Percentiles rank a stretch among this genome's conserved stretches.
phyloP scores from a whole-genome alignment of 192 early-diverging fungal genomes.

The Coemansia sp. region DNA sequence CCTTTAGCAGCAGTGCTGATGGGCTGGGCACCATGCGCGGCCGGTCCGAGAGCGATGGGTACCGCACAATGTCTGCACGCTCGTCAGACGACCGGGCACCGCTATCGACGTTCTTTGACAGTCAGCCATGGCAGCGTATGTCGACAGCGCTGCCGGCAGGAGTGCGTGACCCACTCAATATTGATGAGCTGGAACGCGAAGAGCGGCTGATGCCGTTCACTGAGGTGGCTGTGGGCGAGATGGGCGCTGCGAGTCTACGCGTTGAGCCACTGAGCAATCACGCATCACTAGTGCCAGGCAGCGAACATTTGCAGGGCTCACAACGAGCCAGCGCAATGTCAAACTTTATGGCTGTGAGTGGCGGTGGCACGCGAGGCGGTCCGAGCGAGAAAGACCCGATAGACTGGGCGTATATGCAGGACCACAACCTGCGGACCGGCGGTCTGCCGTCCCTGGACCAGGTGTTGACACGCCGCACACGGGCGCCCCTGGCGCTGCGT shows the following conservation, averaged over 20 bases:
- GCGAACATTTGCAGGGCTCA: not conserved
- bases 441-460: constrained; percentile 56
- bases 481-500: constrained; percentile 48
- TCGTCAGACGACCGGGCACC: constrained; percentile 45
- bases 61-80: constrained; percentile 24
- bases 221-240: constrained; percentile 36
- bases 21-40: constrained; percentile 14
- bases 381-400: constrained; percentile 21
- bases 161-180: constrained; percentile 53
- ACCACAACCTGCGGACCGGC: constrained; percentile 54
- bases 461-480: constrained; percentile 48
- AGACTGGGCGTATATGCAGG: constrained; percentile 56
- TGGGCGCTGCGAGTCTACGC: constrained; percentile 12
- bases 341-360: not conserved
- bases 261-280: constrained; percentile 2
- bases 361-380: not conserved
- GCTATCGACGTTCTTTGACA: constrained; percentile 43
- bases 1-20: constrained; percentile 7
- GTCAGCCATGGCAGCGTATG: constrained; percentile 45
- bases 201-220: constrained; percentile 52
- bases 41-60: constrained; percentile 42
- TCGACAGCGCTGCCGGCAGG: constrained; percentile 41
- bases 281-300: not conserved
- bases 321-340: constrained; percentile 8
- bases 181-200: constrained; percentile 54